Evolutionary conservation across 225 moss, liverwort and hornwort species (phyloP).

Genomic region (Pseudisothecium myosuroides): DNA sequence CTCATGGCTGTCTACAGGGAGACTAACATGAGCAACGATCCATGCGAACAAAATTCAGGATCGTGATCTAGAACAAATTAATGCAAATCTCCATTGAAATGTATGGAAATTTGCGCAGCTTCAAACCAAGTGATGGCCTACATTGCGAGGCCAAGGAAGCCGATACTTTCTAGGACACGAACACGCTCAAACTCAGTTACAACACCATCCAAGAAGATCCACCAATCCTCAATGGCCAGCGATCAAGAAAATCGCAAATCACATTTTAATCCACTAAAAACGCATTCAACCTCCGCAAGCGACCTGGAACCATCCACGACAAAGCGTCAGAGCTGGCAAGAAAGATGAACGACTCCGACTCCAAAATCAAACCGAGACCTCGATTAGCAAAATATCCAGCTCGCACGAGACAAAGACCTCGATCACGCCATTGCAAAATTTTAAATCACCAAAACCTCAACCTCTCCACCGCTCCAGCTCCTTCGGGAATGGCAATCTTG

Average conservation of each 20-base stretch:
- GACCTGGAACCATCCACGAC: neutral
- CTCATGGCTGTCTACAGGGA: constrained; percentile 14
- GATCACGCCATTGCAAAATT: neutral
- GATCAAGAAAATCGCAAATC: neutral
- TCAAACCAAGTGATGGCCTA: neutral
- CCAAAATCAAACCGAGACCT: neutral
- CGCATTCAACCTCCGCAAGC: neutral
- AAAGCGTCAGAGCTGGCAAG: neutral
- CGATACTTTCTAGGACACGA: neutral
- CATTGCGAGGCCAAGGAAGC: neutral
- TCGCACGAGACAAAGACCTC: neutral
- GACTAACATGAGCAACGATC: neutral
- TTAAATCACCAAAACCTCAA: neutral
- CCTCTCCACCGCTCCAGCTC: neutral
- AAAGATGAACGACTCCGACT: neutral
- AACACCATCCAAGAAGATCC: neutral
- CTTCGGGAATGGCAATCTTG: neutral
- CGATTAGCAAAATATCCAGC: neutral
- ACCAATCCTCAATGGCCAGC: neutral
- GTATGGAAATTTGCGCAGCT: neutral
- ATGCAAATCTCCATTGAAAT: neutral
- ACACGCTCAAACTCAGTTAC: neutral
- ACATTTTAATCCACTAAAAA: neutral
- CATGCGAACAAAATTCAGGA: neutral
- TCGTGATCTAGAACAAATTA: neutral